Base-by-base conservation (phyloP, 345 rosid genomes). In the Ailanthus altissimus region DNA sequence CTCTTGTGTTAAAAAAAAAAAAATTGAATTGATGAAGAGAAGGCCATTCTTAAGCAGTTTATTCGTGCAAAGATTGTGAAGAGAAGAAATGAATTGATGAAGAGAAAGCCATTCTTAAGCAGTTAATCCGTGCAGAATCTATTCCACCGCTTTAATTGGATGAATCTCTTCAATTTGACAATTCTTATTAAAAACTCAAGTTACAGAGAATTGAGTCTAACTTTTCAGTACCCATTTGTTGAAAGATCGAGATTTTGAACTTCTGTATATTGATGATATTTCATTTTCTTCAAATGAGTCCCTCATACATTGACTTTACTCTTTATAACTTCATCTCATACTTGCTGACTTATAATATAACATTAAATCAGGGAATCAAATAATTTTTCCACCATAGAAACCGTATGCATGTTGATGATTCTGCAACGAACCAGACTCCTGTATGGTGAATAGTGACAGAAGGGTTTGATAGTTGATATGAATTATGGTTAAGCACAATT, bases 91-190 rank as follows among this genome's bases (percentile, higher is more conserved):
- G n/a, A n/a, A 86, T 85, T 38, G 86, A 90, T 26, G 85, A 89
- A 82, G 94, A 94, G 51, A 94, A 92, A 80, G 92, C 88, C 76
- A 79, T 92, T 53, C 84, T 94, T 67, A 92, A 94, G 80, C 84
- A 81, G 77, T 90, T 88, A 70, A 88, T 90, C 40, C 79, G 87
- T 11, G 74, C 38, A 32, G 38, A 90, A 63, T 78, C 89, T 74
- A 73, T 89, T 73, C 93, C 95, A 0, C 84, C 78, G 60, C 70
- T 92, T 70, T 90, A 83, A 86, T 80, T 61, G 7, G 76, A 76
- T 73, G 74, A 73, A 74, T 74, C 79, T 0, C 79, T 36, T 76
- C 21, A 79, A 71, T 77, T 32, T 75, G 81, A 81, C 81, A 77
- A 36, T 67, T 81, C 67, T 73, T 83, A 69, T 57, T 79, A 72